Percentiles rank a stretch among this genome's conserved stretches.
phyloP scores from a whole-genome alignment of 345 rosid species.

The Hypericum androsaemum region DNA sequence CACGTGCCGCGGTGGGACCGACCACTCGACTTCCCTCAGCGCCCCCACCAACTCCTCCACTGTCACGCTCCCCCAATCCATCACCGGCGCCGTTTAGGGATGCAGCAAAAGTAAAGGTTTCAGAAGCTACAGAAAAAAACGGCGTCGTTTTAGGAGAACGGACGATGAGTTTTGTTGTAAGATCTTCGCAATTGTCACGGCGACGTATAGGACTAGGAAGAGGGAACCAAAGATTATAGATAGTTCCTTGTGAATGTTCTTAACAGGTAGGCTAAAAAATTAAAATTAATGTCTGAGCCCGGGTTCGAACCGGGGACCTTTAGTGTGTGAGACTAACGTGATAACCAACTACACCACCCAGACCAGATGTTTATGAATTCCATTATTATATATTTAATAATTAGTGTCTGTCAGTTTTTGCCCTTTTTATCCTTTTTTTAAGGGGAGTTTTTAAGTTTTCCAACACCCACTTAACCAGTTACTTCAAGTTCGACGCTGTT shows the following conservation, averaged over 20 bases:
- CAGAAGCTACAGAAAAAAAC: not conserved
- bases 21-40: constrained; percentile 7
- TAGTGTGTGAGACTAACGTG: constrained; percentile 78
- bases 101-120: not conserved
- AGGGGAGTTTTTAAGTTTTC: no score
- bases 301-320: constrained; percentile 71
- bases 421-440: not conserved
- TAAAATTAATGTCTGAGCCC: constrained; percentile 28
- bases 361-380: constrained; percentile 9
- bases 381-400: no score
- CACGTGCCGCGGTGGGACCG: constrained; percentile 3
- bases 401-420: not conserved
- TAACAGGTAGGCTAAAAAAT: no score
- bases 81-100: not conserved
- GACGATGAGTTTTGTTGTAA: no score
- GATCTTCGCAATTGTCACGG: no score
- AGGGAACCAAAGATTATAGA: no score
- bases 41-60: constrained; percentile 3
- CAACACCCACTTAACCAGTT: no score
- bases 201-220: no score
- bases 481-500: no score
- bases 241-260: no score
- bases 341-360: constrained; percentile 73
- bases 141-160: no score
- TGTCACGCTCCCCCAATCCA: constrained; percentile 9